Conservation (phyloP, 2,329 filamentous ascomycete species). For the Apiospora marii region DNA sequence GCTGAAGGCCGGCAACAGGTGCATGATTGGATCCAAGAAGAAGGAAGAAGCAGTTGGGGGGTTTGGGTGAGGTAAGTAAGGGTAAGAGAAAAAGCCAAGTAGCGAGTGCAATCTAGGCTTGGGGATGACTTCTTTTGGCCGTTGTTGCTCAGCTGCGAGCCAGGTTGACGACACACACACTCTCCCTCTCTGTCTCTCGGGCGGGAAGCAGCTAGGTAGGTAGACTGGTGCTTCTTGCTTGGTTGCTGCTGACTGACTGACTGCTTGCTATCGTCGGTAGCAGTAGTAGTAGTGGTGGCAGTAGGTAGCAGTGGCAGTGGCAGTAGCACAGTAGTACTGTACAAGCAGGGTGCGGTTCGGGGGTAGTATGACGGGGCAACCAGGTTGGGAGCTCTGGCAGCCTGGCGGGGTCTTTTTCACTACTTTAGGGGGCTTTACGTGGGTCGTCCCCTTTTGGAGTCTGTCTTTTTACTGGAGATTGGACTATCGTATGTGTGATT, state of each 20-base stretch:
- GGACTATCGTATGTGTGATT: constrained; percentile 3
- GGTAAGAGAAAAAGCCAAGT: neutral
- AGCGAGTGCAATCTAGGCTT: neutral
- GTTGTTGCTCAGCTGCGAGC: constrained; percentile 24
- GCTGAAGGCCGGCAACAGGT: constrained; percentile 27
- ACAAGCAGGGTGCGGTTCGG: neutral
- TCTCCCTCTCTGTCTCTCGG: neutral
- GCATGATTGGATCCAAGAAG: constrained; percentile 24
- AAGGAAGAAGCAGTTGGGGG: neutral
- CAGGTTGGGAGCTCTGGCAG: constrained; percentile 20
- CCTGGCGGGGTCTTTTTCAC: constrained; percentile 16
- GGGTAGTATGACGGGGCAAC: constrained; percentile 17
- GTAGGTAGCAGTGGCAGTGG: neutral
- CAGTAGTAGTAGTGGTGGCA: neutral
- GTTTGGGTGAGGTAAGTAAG: neutral
- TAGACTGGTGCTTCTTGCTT: neutral
- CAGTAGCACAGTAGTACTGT: constrained; percentile 1
- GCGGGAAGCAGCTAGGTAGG: neutral
- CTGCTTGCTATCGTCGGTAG: neutral
- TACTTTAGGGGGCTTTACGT: constrained; percentile 20
- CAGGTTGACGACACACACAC: constrained; percentile 1
- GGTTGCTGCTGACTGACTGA: neutral
- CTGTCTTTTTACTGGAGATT: constrained; percentile 17
- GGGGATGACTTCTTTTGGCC: constrained; percentile 18
- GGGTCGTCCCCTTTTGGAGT: constrained; percentile 16